Base-by-base conservation (phyloP, 2,329 filamentous ascomycete species). In the Thermomyces lanuginosus region DNA sequence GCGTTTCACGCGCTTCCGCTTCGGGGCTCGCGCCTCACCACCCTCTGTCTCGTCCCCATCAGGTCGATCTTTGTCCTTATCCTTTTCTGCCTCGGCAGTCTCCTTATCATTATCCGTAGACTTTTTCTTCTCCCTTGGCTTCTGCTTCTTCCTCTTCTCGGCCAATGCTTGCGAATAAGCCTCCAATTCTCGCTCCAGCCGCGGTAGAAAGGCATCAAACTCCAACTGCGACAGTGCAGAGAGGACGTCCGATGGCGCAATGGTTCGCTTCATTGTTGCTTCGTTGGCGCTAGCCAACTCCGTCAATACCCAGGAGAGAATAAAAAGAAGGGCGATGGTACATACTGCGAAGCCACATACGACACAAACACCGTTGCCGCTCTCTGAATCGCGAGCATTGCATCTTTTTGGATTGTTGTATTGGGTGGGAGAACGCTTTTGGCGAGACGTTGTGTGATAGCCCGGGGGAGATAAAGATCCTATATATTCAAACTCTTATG, bases 301-400 rank as follows among this genome's bases (percentile, higher is more conserved):
- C 14, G n/a, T 13, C 12, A 22, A 9, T 6, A 13, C 6, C 16
- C 11, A 25, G 10, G 16, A 13, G 15, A 22, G 8, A 6, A 28
- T 8, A 20, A 12, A 15, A 10, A 8, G 8, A 19, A 16, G 23
- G 12, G n/a, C n/a, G n/a, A n/a, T n/a, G n/a, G n/a, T 6, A 18
- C 64, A 33, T 58, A 72, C 68, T 64, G 60, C 30, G 64, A 62
- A 31, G 67, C 64, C 24, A 74, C 51, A 44, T 74, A 73, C 33
- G 66, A 74, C 10, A 76, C 64, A 46, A 76, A 76, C 3, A 76
- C 71, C 3, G 71, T 75, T 15, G 71, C 70, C 34, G 67, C 68
- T 43, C 74, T 75, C 26, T 69, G 66, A 34, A 76, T 63, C 5
- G 71, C 71, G 9, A 72, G 51, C 3, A 74, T 51, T 7, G 71